A percentile compares a stretch with the other conserved stretches of the same genome.
These are phyloP conservation scores for Geum urbanum DNA, from an alignment of 306 rosid genomes.

Conservation along the genomic window DNA sequence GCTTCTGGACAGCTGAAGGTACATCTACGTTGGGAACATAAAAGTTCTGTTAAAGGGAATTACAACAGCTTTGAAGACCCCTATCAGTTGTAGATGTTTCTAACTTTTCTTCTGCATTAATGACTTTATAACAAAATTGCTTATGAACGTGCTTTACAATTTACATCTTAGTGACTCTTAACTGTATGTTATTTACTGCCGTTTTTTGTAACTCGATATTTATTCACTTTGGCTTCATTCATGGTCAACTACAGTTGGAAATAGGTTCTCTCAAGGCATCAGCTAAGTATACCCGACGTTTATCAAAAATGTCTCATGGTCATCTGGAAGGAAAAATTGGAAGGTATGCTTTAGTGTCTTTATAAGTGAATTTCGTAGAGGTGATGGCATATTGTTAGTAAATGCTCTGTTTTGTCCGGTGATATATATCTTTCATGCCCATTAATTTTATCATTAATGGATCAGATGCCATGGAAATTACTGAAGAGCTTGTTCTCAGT, in stretches of 20 bases:
- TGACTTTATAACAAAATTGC: not conserved
- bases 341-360: slow-evolving; percentile 50
- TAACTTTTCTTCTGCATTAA: not conserved
- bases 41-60: not conserved
- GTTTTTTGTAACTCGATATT: not conserved
- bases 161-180: not conserved
- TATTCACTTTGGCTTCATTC: slow-evolving; percentile 18
- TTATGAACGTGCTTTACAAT: not conserved
- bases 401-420: not conserved
- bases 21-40: slow-evolving; percentile 23
- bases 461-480: not conserved
- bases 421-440: not conserved
- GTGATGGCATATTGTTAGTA: not conserved
- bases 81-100: not conserved
- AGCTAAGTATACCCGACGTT: slow-evolving; percentile 60
- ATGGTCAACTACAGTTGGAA: slow-evolving; percentile 61
- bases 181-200: not conserved
- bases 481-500: not conserved
- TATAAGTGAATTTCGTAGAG: slow-evolving; percentile 9
- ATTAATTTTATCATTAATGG: not conserved
- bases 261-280: slow-evolving; percentile 69
- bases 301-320: slow-evolving; percentile 88
- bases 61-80: not conserved
- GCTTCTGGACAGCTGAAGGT: slow-evolving; percentile 93
- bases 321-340: slow-evolving; percentile 78